These are phyloP conservation scores for Coemansia sp. DNA, from an alignment of 192 early-diverging fungal genomes.

Conservation along the genomic window DNA sequence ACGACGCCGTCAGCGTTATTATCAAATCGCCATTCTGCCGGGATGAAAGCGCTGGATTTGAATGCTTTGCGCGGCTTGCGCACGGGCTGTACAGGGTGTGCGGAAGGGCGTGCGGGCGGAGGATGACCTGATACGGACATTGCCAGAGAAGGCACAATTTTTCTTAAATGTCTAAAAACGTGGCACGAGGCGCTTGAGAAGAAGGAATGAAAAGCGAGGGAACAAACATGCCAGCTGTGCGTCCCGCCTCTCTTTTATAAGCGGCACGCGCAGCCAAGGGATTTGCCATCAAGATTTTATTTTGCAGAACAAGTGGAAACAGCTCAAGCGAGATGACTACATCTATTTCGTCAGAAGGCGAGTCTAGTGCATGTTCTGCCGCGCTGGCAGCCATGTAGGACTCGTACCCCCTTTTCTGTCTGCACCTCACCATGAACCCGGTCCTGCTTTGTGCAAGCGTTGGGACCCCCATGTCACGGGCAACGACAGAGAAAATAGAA, in stretches of 20 bases:
- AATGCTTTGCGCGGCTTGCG: conserved; percentile 18
- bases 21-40: conserved; percentile 31
- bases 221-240: background rate
- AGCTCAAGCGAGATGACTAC: background rate
- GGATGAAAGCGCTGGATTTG: conserved; percentile 45
- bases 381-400: background rate
- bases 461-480: background rate
- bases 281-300: background rate
- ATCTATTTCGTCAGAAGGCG: background rate
- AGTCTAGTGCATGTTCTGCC: background rate
- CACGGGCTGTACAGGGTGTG: background rate
- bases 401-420: background rate
- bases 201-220: background rate
- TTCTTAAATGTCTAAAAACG: background rate
- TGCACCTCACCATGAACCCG: background rate
- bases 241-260: background rate
- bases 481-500: background rate
- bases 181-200: background rate
- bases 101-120: background rate
- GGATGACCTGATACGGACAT: conserved; percentile 6
- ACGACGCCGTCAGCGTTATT: conserved; percentile 21
- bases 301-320: background rate
- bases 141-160: background rate
- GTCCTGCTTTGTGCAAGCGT: background rate
- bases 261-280: background rate